Conservation (phyloP, 1,284 basidiomycete genomes). For the Leccinum griseonigrum region DNA sequence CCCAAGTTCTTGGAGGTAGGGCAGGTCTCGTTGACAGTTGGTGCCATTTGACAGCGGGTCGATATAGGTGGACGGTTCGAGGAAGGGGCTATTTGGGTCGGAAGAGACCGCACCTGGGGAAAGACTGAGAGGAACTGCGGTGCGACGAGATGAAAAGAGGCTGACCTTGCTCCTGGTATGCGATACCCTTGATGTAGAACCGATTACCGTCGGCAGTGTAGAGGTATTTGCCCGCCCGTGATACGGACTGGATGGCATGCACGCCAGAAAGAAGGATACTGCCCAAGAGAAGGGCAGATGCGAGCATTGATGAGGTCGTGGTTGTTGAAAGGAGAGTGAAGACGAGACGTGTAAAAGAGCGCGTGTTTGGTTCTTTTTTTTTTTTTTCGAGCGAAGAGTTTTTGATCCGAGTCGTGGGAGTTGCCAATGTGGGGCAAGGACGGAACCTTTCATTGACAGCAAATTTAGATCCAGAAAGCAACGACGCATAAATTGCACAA, state of each 20-base stretch:
- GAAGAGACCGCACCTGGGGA: slow-evolving; percentile 44
- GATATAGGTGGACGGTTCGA: slow-evolving; percentile 71
- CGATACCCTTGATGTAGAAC: slow-evolving; percentile 91
- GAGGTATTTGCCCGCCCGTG: slow-evolving; percentile 74
- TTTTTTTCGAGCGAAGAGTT: background rate
- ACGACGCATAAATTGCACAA: slow-evolving; percentile 37
- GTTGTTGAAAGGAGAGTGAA: background rate
- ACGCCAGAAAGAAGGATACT: slow-evolving; percentile 39
- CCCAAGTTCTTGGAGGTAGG: slow-evolving; percentile 67
- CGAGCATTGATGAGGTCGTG: slow-evolving; percentile 20
- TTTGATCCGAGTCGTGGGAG: background rate
- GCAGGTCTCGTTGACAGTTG: slow-evolving; percentile 78
- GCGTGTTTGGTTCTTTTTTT: background rate
- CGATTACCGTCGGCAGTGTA: slow-evolving; percentile 70
- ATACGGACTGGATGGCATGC: slow-evolving; percentile 57
- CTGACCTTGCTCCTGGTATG: slow-evolving; percentile 85
- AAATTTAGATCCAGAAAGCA: slow-evolving; percentile 21
- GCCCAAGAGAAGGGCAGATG: slow-evolving; percentile 18
- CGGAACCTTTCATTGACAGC: background rate
- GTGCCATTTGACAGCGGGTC: slow-evolving; percentile 73
- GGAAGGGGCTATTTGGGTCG: slow-evolving; percentile 65
- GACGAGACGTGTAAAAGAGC: background rate
- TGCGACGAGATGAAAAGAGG: background rate
- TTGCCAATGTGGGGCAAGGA: background rate
- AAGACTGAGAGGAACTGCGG: background rate